Evolutionary conservation across 345 rosid genomes (phyloP), one percentile per base, ranked within the genome.

Genomic region (Anastatica hierochuntica): DNA sequence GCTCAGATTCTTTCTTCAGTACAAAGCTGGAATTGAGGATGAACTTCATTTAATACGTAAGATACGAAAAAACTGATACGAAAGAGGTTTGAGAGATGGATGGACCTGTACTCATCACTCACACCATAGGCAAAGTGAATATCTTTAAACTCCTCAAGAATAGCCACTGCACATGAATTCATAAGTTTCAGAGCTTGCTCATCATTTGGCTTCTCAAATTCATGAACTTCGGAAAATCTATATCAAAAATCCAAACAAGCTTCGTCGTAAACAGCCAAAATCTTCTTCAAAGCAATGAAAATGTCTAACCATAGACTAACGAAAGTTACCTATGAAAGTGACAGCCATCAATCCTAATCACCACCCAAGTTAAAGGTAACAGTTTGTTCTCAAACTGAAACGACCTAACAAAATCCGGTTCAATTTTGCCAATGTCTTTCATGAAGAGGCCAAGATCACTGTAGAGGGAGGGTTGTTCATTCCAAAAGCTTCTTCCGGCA

Each of bases 91-190:
- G 41, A 31, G 33, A 59, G 30, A 67, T n/a, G 0, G 16, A 8
- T 12, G 14, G 36, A 84, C 89, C 95, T 92, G 71, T 92, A 92
- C 77, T 88, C 96, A 65, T 87, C 95, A 63, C 96, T 90, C 44
- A 78, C 94, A 42, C 95, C 94, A 67, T 82, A 90, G 27, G 90
- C 71, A 31, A 31, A 31, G n/a, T 11, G 36, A 9, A 31, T 31
- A 56, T 88, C 95, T 57, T 69, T 43, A 70, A 82, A 83, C 67
- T 88, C 95, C 71, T 81, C 55, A 31, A 83, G 66, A 20, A 85
- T 75, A 53, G 83, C 84, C 67, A 67, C 70, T 48, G 96, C 95
- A 63, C 98, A 84, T 53, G 79, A 74, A 77, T 85, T 83, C 97
- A 85, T 89, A 56, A 85, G 87, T 65, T 77, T 77, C 75, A 89